A percentile compares a stretch with the other conserved stretches of the same genome.
These are phyloP conservation scores for Cutaneotrichosporon sp. DNA, from an alignment of 1,284 basidiomycete genomes.

Conservation along the genomic window DNA sequence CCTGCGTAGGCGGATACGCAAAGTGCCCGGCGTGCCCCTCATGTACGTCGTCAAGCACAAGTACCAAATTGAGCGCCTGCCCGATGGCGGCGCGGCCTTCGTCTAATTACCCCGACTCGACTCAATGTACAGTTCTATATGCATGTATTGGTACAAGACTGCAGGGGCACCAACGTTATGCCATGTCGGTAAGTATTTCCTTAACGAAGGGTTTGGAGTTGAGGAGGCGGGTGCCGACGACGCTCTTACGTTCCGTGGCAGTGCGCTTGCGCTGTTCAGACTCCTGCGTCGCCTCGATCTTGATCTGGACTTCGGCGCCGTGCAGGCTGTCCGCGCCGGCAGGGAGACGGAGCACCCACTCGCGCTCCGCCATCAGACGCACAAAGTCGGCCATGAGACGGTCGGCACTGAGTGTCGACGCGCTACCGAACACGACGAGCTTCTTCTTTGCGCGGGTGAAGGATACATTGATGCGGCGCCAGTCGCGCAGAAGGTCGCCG, in stretches of 20 bases:
- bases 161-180: not conserved
- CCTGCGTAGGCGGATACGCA: conserved; percentile 81
- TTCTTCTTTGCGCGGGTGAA: conserved; percentile 89
- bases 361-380: conserved; percentile 60
- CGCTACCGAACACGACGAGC: conserved; percentile 81
- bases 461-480: conserved; percentile 92
- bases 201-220: conserved; percentile 17
- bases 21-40: conserved; percentile 86
- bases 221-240: conserved; percentile 7
- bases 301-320: not conserved
- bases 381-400: conserved; percentile 66
- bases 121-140: conserved; percentile 3
- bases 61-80: conserved; percentile 88
- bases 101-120: conserved; percentile 10
- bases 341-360: conserved; percentile 64
- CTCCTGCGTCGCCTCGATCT: not conserved
- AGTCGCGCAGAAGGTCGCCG: conserved; percentile 89
- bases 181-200: conserved; percentile 19
- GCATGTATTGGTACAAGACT: conserved; percentile 18
- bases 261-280: too few relatives aligned
- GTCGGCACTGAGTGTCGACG: conserved; percentile 61
- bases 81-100: conserved; percentile 54
- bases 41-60: conserved; percentile 90
- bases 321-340: conserved; percentile 52
- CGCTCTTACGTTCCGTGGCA: not conserved